These are phyloP conservation scores for Ustilago shanxiensis DNA, from an alignment of 1,284 basidiomycete genomes.

Conservation along the genomic window DNA sequence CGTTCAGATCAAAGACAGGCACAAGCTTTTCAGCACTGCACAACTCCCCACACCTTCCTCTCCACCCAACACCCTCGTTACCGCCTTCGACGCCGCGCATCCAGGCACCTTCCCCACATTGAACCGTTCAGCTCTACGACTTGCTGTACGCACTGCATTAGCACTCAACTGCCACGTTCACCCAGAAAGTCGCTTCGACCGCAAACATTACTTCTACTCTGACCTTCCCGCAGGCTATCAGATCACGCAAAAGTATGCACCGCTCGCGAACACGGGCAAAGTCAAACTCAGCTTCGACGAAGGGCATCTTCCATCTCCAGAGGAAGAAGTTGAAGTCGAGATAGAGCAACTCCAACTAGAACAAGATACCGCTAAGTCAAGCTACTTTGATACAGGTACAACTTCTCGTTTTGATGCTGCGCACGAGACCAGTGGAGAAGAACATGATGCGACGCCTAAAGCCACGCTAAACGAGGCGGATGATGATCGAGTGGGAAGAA, in stretches of 20 bases:
- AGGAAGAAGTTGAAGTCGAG: constrained; percentile 74
- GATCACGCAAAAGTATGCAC: constrained; percentile 94
- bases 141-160: constrained; percentile 84
- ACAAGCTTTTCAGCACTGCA: constrained; percentile 85
- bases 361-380: constrained; percentile 96
- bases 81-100: constrained; percentile 87
- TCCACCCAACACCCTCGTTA: constrained; percentile 81
- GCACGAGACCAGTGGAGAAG: neutral
- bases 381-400: constrained; percentile 72
- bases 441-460: neutral
- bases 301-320: constrained; percentile 69
- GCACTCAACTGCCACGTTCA: constrained; percentile 81
- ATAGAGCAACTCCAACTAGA: constrained; percentile 96
- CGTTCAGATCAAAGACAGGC: constrained; percentile 87
- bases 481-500: constrained; percentile 72
- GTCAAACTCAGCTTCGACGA: constrained; percentile 73
- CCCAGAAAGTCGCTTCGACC: constrained; percentile 73
- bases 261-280: constrained; percentile 81
- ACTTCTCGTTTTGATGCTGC: constrained; percentile 28
- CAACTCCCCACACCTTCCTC: constrained; percentile 74
- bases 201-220: constrained; percentile 98
- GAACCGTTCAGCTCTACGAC: constrained; percentile 82
- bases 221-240: constrained; percentile 95
- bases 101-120: constrained; percentile 88
- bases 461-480: constrained; percentile 65